These are phyloP conservation scores for Ceratocystis destructans DNA, from an alignment of 2,329 filamentous ascomycete species.

Conservation along the genomic window DNA sequence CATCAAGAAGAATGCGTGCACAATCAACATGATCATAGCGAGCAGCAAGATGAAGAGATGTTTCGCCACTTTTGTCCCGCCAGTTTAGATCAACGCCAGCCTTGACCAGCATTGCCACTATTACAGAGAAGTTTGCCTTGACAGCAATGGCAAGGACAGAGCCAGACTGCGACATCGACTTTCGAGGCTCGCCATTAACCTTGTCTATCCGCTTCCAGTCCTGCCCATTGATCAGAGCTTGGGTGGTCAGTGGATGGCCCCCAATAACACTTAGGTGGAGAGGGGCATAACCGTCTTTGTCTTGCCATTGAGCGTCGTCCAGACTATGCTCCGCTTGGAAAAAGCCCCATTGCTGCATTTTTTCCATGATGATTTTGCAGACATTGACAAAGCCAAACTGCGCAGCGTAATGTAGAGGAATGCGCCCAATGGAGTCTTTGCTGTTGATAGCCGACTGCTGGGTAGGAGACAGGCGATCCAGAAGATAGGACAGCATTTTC, in stretches of 20 bases:
- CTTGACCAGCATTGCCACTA: slow-evolving; percentile 76
- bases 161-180: slow-evolving; percentile 61
- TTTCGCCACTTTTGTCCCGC: slow-evolving; percentile 79
- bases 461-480: slow-evolving; percentile 52
- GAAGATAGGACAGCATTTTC: slow-evolving; percentile 45
- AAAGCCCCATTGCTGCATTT: slow-evolving; percentile 78
- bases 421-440: slow-evolving; percentile 65
- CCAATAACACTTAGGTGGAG: slow-evolving; percentile 86
- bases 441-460: slow-evolving; percentile 56
- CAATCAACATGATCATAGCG: slow-evolving; percentile 76
- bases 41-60: slow-evolving; percentile 80
- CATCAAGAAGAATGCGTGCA: slow-evolving; percentile 59
- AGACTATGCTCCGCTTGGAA: slow-evolving; percentile 78
- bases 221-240: slow-evolving; percentile 66
- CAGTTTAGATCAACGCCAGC: slow-evolving; percentile 89
- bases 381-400: slow-evolving; percentile 91
- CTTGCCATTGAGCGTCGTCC: slow-evolving; percentile 79
- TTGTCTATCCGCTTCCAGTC: slow-evolving; percentile 51
- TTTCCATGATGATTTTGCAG: slow-evolving; percentile 72
- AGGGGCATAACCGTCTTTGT: slow-evolving; percentile 79
- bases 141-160: slow-evolving; percentile 78
- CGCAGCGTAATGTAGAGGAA: slow-evolving; percentile 84
- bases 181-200: slow-evolving; percentile 50
- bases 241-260: slow-evolving; percentile 76
- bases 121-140: slow-evolving; percentile 71